Evolutionary conservation across 306 rosid genomes (phyloP).

Genomic region (Morella rubra): DNA sequence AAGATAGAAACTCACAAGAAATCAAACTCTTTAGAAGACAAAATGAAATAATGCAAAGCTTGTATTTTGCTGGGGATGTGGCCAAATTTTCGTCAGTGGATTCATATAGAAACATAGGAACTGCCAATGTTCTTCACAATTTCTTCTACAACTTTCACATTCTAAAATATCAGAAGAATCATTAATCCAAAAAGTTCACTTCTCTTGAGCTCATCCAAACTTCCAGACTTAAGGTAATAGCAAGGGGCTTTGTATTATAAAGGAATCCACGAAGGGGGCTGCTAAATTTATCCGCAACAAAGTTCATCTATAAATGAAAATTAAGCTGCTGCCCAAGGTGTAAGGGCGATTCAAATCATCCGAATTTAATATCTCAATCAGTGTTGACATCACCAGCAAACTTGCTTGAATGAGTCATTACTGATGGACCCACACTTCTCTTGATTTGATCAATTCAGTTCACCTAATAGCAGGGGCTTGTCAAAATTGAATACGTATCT

Average conservation of each 20-base stretch:
- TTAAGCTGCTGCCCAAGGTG: too few species aligned
- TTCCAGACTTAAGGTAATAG: too few species aligned
- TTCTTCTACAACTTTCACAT: constrained; percentile 19
- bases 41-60: constrained; percentile 16
- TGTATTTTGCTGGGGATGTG: constrained; percentile 10
- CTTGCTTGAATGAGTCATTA: constrained; percentile 2
- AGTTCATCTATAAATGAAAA: too few species aligned
- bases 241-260: too few species aligned
- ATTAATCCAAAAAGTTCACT: too few species aligned
- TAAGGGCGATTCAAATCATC: too few species aligned
- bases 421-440: neutral
- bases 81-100: neutral
- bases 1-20: constrained; percentile 1
- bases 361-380: neutral
- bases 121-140: constrained; percentile 7
- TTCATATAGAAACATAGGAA: constrained; percentile 13
- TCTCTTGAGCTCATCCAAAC: too few species aligned
- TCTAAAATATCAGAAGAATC: constrained; percentile 22
- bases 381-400: neutral
- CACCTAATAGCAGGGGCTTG: neutral
- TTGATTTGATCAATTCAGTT: constrained; percentile 24
- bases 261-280: too few species aligned
- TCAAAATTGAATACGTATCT: neutral
- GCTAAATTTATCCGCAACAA: too few species aligned
- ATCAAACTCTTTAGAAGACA: constrained; percentile 22